Conservation (phyloP, 1,139 yeast species). For the Debaryomyces udenii region DNA sequence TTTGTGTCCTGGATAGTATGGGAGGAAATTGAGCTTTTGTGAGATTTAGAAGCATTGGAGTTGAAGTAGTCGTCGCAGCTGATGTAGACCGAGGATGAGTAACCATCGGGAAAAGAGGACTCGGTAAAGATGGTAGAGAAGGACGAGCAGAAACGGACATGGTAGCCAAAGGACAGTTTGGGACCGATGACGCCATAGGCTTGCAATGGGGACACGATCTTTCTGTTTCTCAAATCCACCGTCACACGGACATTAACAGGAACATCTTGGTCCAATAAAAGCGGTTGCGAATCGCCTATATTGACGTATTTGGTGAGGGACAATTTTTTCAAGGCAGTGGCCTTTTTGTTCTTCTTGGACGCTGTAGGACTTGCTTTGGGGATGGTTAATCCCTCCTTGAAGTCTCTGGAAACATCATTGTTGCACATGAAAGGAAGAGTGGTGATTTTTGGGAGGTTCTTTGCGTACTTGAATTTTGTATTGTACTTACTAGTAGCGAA, state of each 20-base stretch:
- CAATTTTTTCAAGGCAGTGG: constrained; percentile 52
- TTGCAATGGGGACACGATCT: constrained; percentile 68
- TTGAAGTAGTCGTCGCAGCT: constrained; percentile 66
- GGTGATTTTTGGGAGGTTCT: constrained; percentile 69
- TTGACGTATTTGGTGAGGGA: constrained; percentile 73
- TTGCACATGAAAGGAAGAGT: constrained; percentile 74
- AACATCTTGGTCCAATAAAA: constrained; percentile 63
- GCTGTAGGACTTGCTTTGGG: constrained; percentile 51
- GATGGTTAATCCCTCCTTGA: constrained; percentile 73
- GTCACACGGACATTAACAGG: constrained; percentile 84
- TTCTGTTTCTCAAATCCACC: constrained; percentile 62
- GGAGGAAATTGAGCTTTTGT: constrained; percentile 14
- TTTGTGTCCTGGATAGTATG: constrained; percentile 11
- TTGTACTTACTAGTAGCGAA: constrained; percentile 45
- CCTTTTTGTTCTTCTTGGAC: constrained; percentile 41
- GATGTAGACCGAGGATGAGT: constrained; percentile 64
- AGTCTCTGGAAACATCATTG: constrained; percentile 36
- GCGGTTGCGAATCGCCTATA: constrained; percentile 61
- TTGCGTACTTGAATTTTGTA: constrained; percentile 65
- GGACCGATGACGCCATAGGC: constrained; percentile 71
- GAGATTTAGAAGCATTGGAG: constrained; percentile 3
- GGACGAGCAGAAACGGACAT: constrained; percentile 64
- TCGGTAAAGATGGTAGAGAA: constrained; percentile 74
- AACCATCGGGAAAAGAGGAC: constrained; percentile 67
- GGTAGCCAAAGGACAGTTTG: constrained; percentile 70